These are phyloP conservation scores for Phytophthora sojae DNA, from an alignment of 352 stramenopile species.

Conservation along the genomic window DNA sequence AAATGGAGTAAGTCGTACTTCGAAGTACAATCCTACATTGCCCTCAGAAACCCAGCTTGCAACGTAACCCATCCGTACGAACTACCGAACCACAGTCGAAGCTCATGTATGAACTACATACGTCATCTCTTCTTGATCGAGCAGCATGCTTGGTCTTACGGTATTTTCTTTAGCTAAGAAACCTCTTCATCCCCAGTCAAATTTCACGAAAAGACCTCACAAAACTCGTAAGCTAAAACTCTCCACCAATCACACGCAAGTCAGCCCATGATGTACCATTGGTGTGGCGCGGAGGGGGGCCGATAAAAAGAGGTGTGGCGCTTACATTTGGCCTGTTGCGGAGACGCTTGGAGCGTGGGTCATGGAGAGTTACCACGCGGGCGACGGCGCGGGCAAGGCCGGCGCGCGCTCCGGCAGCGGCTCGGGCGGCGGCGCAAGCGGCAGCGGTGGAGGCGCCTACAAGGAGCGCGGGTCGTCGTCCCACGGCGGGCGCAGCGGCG, in stretches of 20 bases:
- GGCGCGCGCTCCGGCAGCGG: conserved; percentile 19
- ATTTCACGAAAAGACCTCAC: no score
- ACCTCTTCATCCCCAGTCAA: no score
- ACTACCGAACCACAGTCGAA: no score
- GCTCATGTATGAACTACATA: no score
- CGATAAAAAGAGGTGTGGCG: conserved; percentile 5
- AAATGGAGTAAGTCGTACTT: no score
- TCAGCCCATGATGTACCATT: conserved; percentile 1
- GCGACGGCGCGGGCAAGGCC: conserved; percentile 33
- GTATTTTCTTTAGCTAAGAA: no score
- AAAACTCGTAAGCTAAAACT: no score
- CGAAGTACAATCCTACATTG: no score
- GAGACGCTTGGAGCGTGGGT: conserved; percentile 12
- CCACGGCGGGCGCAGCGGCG: conserved; percentile 18
- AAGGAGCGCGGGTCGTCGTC: conserved; percentile 39
- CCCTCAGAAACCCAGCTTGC: no score
- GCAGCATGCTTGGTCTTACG: no score
- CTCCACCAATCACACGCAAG: background rate
- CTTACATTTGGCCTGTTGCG: conserved; percentile 20
- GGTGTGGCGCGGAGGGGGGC: conserved; percentile 26
- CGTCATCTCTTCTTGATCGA: no score
- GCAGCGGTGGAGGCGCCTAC: conserved; percentile 23
- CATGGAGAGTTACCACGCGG: conserved; percentile 45
- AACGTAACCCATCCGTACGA: no score
- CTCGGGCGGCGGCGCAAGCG: background rate